Evolutionary conservation across 306 rosid genomes (phyloP), one percentile per base, ranked within the genome.

Genomic region (Biancaea sappan): DNA sequence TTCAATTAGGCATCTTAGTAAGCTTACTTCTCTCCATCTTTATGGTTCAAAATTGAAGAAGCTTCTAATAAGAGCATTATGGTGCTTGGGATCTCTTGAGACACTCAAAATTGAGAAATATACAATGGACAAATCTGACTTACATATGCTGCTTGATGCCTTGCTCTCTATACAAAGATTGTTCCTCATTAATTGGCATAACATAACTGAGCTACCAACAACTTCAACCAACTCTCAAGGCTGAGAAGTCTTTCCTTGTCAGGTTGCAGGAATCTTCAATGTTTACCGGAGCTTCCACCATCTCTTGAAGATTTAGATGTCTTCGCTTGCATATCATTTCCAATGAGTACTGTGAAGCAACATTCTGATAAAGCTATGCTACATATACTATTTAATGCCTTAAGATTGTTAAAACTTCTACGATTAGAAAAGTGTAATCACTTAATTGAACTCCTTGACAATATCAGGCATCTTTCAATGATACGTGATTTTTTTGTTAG

Each of bases 161-260:
- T 22, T 77, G 11, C 4, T 0, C n/a, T 64, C 37, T 19, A 4
- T 78, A 0, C 0, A 0, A 54, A 8, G 0, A 34, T 60, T 82
- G 3, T 3, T 37, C n/a, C 11, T 82, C 24, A 25, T 64, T 51
- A 53, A 8, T 31, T 74, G 70, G 11, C 2, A n/a, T 10, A 69
- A 74, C 38, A 29, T 74, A 38, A 38, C 12, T 24, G 80, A 83
- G 41, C 58, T 83, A 46, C 83, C 86, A 28, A 59, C n/a, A 79
- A 78, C 41, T 62, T 83, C 34, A 22, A 48, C 10, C 28, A 66
- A 5, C 46, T 77, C 1, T 0, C 2, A 1, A 0, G 5, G 4
- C 57, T 77, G 3, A 2, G 14, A 8, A 6, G 21, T 35, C 8
- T 71, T 6, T 7, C 16, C 0, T 21, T 71, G 13, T 0, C 0